Conservation (phyloP, 495 filamentous ascomycete genomes). For the Emericellopsis terricola region DNA sequence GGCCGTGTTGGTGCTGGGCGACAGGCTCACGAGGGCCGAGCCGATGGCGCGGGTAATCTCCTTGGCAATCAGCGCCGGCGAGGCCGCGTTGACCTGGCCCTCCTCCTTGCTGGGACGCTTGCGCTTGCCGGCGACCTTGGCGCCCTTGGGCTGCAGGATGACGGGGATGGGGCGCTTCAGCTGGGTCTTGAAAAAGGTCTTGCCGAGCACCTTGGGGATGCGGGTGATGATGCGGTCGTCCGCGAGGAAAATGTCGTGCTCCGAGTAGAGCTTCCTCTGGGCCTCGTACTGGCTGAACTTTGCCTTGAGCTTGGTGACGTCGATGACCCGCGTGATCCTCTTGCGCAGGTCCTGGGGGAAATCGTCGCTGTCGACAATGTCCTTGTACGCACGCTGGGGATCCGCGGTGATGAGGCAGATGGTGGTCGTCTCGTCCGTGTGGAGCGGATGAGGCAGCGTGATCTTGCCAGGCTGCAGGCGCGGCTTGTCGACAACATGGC, state of each 20-base stretch:
- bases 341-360: constrained; percentile 57
- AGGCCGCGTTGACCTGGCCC: constrained; percentile 16
- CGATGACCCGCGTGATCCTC: constrained; percentile 66
- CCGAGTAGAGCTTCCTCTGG: constrained; percentile 61
- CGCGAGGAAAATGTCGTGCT: constrained; percentile 75
- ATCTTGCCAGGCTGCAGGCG: constrained; percentile 55
- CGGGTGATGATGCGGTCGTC: constrained; percentile 67
- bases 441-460: constrained; percentile 50
- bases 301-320: constrained; percentile 60
- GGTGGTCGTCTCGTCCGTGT: constrained; percentile 34
- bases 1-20: constrained; percentile 42
- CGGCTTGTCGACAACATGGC: constrained; percentile 58
- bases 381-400: constrained; percentile 80
- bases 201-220: constrained; percentile 64
- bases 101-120: constrained; percentile 32
- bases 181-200: constrained; percentile 62
- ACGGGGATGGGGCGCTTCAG: constrained; percentile 79
- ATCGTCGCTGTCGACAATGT: constrained; percentile 53
- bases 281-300: constrained; percentile 80
- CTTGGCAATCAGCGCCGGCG: constrained; percentile 38
- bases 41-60: constrained; percentile 56
- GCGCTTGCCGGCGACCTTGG: constrained; percentile 48
- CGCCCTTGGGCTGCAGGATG: constrained; percentile 41
- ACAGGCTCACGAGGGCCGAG: constrained; percentile 55
- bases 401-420: constrained; percentile 64